These are phyloP conservation scores for Dioszegia aurantiaca DNA, from an alignment of 768 basidiomycete species.

Conservation along the genomic window DNA sequence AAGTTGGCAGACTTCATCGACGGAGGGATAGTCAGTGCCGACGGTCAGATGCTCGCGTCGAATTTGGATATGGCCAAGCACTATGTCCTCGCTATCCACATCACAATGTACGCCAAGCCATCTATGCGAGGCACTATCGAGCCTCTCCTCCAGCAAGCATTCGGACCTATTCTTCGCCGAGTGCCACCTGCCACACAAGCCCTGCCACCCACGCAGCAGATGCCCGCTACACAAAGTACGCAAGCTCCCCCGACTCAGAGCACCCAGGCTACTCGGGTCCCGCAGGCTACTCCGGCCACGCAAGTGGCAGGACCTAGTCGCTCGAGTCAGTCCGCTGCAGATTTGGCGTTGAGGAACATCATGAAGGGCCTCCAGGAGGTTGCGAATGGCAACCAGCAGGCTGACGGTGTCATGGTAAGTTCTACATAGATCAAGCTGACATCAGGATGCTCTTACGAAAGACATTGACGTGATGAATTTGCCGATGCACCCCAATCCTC, in stretches of 20 bases:
- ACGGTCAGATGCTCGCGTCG: constrained; percentile 61
- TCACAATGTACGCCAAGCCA: constrained; percentile 66
- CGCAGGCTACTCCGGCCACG: not conserved
- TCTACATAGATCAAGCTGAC: constrained; percentile 42
- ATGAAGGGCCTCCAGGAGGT: constrained; percentile 70
- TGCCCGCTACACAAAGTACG: constrained; percentile 11
- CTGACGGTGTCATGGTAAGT: constrained; percentile 52
- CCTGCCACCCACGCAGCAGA: not conserved
- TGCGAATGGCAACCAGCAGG: constrained; percentile 70
- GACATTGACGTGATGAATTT: constrained; percentile 65
- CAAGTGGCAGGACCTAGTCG: not conserved
- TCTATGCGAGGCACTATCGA: constrained; percentile 65
- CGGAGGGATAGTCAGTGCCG: constrained; percentile 61
- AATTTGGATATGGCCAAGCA: constrained; percentile 49
- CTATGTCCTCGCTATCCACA: constrained; percentile 63
- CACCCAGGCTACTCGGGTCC: not conserved
- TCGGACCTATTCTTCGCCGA: constrained; percentile 43
- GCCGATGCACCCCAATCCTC: constrained; percentile 69
- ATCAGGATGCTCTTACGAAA: constrained; percentile 44
- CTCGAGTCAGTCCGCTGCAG: constrained; percentile 4
- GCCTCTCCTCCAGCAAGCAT: constrained; percentile 69
- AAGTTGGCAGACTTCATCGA: constrained; percentile 73
- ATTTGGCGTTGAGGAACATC: constrained; percentile 58
- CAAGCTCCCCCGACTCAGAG: not conserved
- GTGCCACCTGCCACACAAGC: not conserved